These are phyloP conservation scores for Paramecium bursaria DNA, from an alignment of 73 alveolate genomes.

Conservation along the genomic window DNA sequence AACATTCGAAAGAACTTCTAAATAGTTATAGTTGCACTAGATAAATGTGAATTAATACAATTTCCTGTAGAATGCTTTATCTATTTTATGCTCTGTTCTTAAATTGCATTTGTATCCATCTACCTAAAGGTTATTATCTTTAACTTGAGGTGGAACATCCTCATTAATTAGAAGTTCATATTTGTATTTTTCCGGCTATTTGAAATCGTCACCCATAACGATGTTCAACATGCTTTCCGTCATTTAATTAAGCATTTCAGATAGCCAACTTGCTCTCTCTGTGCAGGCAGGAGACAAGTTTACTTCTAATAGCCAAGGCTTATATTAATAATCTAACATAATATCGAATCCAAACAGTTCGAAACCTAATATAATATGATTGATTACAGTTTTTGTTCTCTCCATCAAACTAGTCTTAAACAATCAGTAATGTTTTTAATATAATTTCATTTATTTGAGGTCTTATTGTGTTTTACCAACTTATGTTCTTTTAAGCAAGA, in stretches of 20 bases:
- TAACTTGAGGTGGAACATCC: conserved; percentile 4
- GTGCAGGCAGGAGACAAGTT: conserved; percentile 86
- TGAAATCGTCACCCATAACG: conserved; percentile 59
- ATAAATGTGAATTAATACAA: too few species aligned
- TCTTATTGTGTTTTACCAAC: conserved; percentile 46
- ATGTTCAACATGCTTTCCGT: conserved; percentile 76
- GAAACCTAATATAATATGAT: too few species aligned
- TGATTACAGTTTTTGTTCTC: conserved; percentile 82
- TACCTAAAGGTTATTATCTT: conserved; percentile 61
- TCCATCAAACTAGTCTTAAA: conserved; percentile 72
- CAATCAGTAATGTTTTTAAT: conserved; percentile 74
- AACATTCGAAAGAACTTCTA: conserved; percentile 69
- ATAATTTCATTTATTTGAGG: conserved; percentile 72
- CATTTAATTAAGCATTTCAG: conserved; percentile 82
- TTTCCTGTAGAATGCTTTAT: conserved; percentile 65
- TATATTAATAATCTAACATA: conserved; percentile 79
- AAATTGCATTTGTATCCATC: conserved; percentile 73
- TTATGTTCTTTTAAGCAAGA: conserved; percentile 23
- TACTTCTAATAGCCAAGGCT: conserved; percentile 86
- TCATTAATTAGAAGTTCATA: conserved; percentile 34
- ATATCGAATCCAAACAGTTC: conserved; percentile 96
- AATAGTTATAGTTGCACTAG: conserved; percentile 55
- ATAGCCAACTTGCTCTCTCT: conserved; percentile 84
- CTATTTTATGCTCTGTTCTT: conserved; percentile 72
- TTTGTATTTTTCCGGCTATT: not conserved